A percentile compares a stretch with the other conserved stretches of the same genome.
Conservation (phyloP, 176 grass and related monocot species). For the Cenchrus fungigraminus region DNA sequence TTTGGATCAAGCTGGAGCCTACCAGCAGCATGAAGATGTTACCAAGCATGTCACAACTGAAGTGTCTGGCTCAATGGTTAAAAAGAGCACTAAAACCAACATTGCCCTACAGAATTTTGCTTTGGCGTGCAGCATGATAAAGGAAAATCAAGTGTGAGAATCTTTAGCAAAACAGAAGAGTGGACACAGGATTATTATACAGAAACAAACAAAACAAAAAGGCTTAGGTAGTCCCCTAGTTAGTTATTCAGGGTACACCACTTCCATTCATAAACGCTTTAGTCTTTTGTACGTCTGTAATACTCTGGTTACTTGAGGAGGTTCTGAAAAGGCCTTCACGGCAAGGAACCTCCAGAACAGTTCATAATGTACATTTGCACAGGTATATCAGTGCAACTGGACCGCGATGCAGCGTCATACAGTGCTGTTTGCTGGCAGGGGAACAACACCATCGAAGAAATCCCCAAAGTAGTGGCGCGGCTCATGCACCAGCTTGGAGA, state of each 20-base stretch:
- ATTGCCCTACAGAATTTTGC: background rate
- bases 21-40: background rate
- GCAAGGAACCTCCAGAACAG: background rate
- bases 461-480: constrained; percentile 91
- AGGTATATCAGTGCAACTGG: background rate
- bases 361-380: constrained; percentile 35
- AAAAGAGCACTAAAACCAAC: background rate
- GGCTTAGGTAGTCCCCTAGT: background rate
- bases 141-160: background rate
- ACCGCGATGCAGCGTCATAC: constrained; percentile 42
- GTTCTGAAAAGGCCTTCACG: background rate
- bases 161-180: no score
- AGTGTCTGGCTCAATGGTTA: background rate
- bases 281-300: background rate
- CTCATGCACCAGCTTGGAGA: constrained; percentile 95
- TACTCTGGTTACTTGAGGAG: background rate
- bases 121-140: background rate
- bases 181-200: background rate
- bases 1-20: background rate
- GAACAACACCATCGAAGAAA: constrained; percentile 92
- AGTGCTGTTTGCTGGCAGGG: constrained; percentile 74
- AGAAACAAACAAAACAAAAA: background rate
- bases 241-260: constrained; percentile 25
- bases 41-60: background rate
- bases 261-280: constrained; percentile 25